Evolutionary conservation across 768 basidiomycete genomes (phyloP).

Genomic region (Mycena capillaripes): DNA sequence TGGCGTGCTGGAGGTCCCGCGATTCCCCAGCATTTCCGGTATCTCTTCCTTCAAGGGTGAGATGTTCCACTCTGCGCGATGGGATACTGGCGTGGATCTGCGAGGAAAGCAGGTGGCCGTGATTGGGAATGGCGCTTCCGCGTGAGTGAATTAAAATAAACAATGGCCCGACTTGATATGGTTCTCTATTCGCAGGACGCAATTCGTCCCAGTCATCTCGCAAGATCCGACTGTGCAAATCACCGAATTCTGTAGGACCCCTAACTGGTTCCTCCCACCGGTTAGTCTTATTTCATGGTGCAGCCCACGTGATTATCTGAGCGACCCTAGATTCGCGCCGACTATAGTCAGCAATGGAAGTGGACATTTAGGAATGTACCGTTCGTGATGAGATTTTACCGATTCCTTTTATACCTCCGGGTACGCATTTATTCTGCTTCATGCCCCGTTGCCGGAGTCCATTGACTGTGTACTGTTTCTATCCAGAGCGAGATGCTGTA

Average conservation of each 20-base stretch:
- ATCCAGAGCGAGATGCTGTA: slow-evolving; percentile 30
- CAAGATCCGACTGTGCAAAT: slow-evolving; percentile 63
- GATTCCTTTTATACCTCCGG: slow-evolving; percentile 36
- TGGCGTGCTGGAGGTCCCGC: slow-evolving; percentile 63
- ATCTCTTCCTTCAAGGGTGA: slow-evolving; percentile 60
- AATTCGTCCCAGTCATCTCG: slow-evolving; percentile 70
- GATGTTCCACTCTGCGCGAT: slow-evolving; percentile 68
- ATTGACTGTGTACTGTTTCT: not conserved
- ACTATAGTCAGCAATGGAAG: slow-evolving; percentile 49
- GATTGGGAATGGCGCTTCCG: slow-evolving; percentile 73
- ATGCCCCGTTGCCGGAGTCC: not conserved
- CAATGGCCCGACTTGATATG: not conserved
- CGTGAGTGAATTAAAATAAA: slow-evolving; percentile 49
- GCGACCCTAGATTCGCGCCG: slow-evolving; percentile 36
- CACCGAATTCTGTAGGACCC: slow-evolving; percentile 72
- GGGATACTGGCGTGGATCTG: slow-evolving; percentile 58
- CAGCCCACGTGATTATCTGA: not conserved
- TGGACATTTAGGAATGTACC: slow-evolving; percentile 61
- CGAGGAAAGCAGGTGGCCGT: slow-evolving; percentile 65
- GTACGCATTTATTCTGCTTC: not conserved
- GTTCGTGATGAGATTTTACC: slow-evolving; percentile 47
- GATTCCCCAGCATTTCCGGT: slow-evolving; percentile 50
- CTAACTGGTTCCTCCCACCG: slow-evolving; percentile 68
- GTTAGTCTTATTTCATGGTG: slow-evolving; percentile 49
- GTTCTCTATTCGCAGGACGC: slow-evolving; percentile 57